These are phyloP conservation scores for Mycosphaerella arachidis DNA, from an alignment of 2,329 filamentous ascomycete species.

Conservation along the genomic window DNA sequence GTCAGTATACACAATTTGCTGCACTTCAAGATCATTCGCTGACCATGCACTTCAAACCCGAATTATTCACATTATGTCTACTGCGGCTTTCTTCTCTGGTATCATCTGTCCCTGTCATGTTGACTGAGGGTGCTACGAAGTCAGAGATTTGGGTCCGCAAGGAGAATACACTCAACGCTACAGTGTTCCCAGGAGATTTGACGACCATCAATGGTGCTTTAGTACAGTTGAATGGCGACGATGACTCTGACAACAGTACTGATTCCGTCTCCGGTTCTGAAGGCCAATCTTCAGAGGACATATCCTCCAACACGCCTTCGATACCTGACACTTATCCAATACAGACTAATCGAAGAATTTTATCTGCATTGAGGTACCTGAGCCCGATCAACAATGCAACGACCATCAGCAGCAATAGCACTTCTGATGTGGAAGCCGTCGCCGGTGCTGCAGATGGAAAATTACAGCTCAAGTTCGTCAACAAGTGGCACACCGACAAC, in stretches of 20 bases:
- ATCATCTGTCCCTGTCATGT: slow-evolving; percentile 4
- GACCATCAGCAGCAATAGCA: not conserved
- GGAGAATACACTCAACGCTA: slow-evolving; percentile 21
- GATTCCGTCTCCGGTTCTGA: not conserved
- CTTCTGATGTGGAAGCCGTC: not conserved
- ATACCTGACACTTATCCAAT: not conserved
- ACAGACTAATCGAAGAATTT: not conserved
- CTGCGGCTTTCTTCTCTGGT: not conserved
- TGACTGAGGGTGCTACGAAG: not conserved
- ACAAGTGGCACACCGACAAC: slow-evolving; percentile 37
- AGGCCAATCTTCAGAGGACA: not conserved
- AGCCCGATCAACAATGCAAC: not conserved
- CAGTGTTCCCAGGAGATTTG: slow-evolving; percentile 6
- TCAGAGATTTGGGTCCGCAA: slow-evolving; percentile 13
- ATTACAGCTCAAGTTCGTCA: slow-evolving; percentile 35
- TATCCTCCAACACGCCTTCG: not conserved
- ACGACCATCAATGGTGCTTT: not conserved
- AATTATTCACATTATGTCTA: not conserved
- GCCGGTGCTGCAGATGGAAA: slow-evolving; percentile 4
- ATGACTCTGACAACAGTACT: not conserved
- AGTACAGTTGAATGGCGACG: not conserved
- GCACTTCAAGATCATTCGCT: not conserved
- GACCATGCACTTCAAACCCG: not conserved
- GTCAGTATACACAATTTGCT: not conserved
- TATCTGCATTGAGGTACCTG: not conserved